A percentile compares a stretch with the other conserved stretches of the same genome.
These are phyloP conservation scores for Myriosclerotinia scirpicola DNA, from an alignment of 2,329 filamentous ascomycete genomes.

Conservation along the genomic window DNA sequence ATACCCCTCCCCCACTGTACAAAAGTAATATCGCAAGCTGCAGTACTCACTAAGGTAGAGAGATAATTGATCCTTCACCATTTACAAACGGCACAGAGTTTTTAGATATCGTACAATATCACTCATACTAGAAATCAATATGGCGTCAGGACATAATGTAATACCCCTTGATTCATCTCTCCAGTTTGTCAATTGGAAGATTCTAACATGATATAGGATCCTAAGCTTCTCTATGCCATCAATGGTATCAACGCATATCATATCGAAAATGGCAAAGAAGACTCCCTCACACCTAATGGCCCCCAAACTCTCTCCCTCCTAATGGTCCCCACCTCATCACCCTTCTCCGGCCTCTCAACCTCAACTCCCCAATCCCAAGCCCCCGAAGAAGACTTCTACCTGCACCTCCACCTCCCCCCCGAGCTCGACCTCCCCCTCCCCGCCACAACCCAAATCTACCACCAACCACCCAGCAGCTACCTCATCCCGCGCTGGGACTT, in stretches of 20 bases:
- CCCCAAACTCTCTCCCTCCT: constrained; percentile 89
- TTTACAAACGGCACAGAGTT: not conserved
- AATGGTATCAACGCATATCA: constrained; percentile 89
- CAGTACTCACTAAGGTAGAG: not conserved
- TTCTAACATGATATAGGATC: constrained; percentile 46
- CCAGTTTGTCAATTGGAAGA: not conserved
- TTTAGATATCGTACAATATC: not conserved
- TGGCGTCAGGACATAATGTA: constrained; percentile 40
- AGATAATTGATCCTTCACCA: not conserved
- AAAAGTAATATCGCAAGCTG: constrained; percentile 1
- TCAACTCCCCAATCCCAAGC: constrained; percentile 55
- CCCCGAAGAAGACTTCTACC: constrained; percentile 88
- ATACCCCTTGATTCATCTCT: not conserved
- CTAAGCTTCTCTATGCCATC: constrained; percentile 68
- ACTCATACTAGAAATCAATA: constrained; percentile 17
- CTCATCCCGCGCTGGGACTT: constrained; percentile 95
- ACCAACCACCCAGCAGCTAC: constrained; percentile 89
- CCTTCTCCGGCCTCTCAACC: constrained; percentile 56
- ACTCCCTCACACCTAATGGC: constrained; percentile 77
- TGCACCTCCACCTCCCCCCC: constrained; percentile 90
- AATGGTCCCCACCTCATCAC: constrained; percentile 90
- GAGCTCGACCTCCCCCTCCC: constrained; percentile 92
- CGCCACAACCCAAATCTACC: constrained; percentile 95
- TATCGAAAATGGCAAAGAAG: constrained; percentile 82
- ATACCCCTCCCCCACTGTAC: not conserved